Evolutionary conservation across 192 early-diverging fungal genomes (phyloP).

Genomic region (Coemansia umbellata): DNA sequence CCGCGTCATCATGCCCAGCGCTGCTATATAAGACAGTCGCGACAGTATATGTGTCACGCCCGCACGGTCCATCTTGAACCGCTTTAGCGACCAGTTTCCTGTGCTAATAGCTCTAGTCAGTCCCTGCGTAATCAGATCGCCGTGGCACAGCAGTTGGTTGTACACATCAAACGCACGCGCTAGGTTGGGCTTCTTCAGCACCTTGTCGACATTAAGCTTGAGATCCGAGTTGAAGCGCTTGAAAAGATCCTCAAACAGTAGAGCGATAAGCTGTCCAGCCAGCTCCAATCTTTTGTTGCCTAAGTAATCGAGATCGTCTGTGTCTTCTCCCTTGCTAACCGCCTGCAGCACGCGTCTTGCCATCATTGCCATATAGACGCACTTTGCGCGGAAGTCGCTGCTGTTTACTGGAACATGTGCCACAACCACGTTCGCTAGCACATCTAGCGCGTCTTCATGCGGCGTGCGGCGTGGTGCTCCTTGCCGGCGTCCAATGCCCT

Average conservation of each 20-base stretch:
- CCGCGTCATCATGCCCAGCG: constrained; percentile 97
- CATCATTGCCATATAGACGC: constrained; percentile 92
- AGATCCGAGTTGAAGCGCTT: constrained; percentile 86
- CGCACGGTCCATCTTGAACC: constrained; percentile 98
- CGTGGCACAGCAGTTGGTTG: constrained; percentile 65
- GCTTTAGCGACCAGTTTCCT: constrained; percentile 97
- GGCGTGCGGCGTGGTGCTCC: constrained; percentile 52
- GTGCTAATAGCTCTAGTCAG: constrained; percentile 92
- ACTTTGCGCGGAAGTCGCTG: constrained; percentile 86
- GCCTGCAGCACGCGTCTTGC: constrained; percentile 86
- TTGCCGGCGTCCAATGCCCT: constrained; percentile 56
- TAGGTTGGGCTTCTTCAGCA: constrained; percentile 83
- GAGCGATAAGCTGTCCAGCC: constrained; percentile 90
- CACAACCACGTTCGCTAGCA: constrained; percentile 80
- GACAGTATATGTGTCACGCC: constrained; percentile 96
- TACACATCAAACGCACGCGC: constrained; percentile 87
- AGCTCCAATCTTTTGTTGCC: constrained; percentile 98
- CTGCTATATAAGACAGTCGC: constrained; percentile 89
- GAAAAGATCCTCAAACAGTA: constrained; percentile 97
- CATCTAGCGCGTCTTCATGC: constrained; percentile 83
- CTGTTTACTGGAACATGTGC: constrained; percentile 87
- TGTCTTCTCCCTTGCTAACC: constrained; percentile 70
- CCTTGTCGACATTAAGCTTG: constrained; percentile 87
- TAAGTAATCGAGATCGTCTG: constrained; percentile 96
- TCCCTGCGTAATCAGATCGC: constrained; percentile 85